Evolutionary conservation across 2,329 filamentous ascomycete genomes (phyloP).

Genomic region (Fusarium sp.): DNA sequence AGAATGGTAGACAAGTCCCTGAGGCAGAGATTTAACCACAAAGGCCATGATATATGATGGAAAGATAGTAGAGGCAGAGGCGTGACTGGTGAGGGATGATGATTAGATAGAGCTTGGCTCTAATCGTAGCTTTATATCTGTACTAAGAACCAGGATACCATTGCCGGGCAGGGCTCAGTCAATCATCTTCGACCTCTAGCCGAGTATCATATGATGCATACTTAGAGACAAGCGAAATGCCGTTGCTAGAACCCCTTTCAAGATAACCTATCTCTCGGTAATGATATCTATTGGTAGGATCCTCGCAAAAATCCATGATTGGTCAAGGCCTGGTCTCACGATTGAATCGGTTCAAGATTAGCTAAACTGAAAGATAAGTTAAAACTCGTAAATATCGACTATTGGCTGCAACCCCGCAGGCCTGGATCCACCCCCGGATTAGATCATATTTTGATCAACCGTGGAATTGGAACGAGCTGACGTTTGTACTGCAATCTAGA

Average conservation of each 20-base stretch:
- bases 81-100: accelerated
- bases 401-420: neutral
- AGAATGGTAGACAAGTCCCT: neutral
- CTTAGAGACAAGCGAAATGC: neutral
- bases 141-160: neutral
- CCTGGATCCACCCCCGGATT: neutral
- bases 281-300: neutral
- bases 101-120: neutral
- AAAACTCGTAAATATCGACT: neutral
- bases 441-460: neutral
- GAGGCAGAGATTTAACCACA: neutral
- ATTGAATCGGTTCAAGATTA: accelerated
- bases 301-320: neutral
- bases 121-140: accelerated
- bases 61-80: neutral
- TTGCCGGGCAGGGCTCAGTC: neutral
- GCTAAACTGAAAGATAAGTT: neutral
- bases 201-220: neutral
- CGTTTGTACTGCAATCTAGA: neutral
- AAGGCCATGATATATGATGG: neutral
- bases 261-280: neutral
- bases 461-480: neutral
- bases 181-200: accelerated
- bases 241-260: neutral
- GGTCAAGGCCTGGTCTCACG: neutral